Evolutionary conservation across 768 basidiomycete species (phyloP).

Genomic region (Amanita pallidorosea): DNA sequence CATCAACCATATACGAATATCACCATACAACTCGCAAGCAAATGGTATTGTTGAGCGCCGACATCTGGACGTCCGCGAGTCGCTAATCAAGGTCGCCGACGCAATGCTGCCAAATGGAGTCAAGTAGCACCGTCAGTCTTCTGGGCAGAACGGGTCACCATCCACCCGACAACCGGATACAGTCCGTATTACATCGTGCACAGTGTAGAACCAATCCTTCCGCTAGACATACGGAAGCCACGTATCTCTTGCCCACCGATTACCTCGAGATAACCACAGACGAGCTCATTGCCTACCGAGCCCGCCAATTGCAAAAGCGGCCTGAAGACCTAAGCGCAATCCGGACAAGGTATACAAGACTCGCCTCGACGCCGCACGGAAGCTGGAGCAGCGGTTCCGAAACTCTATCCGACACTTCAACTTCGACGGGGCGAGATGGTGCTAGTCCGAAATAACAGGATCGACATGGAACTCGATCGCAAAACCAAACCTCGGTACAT

Average conservation of each 20-base stretch:
- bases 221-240: constrained; percentile 17
- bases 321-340: too few species aligned
- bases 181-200: constrained; percentile 23
- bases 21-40: constrained; percentile 27
- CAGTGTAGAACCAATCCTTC: constrained; percentile 22
- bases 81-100: constrained; percentile 18
- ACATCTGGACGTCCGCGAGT: constrained; percentile 18
- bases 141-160: constrained; percentile 22
- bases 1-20: constrained; percentile 27
- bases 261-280: not conserved
- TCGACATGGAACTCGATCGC: too few species aligned
- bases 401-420: too few species aligned
- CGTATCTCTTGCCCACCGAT: constrained; percentile 6
- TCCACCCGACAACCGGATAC: constrained; percentile 18
- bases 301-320: too few species aligned
- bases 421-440: too few species aligned
- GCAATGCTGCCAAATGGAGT: constrained; percentile 21
- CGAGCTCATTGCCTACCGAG: too few species aligned
- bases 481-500: too few species aligned
- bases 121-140: constrained; percentile 13
- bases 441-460: too few species aligned
- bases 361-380: too few species aligned
- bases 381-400: too few species aligned
- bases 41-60: constrained; percentile 23
- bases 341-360: too few species aligned